Evolutionary conservation across 2,329 filamentous ascomycete genomes (phyloP).

Genomic region (Claviceps humidiphila): DNA sequence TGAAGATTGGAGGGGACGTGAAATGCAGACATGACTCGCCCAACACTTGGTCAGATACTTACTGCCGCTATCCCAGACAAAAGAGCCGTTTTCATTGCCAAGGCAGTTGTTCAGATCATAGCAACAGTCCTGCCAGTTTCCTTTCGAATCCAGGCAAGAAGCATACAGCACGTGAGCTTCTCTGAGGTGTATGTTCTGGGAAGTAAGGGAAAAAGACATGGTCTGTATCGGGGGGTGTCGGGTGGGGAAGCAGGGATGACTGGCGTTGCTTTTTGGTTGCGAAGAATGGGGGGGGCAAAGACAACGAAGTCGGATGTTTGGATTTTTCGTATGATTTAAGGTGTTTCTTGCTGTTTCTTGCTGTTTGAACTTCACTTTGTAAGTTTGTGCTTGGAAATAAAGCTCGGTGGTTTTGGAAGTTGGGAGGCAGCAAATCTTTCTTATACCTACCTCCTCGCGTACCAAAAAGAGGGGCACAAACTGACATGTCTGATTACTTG

Average conservation of each 20-base stretch:
- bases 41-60: neutral
- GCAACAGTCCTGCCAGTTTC: neutral
- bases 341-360: too few relatives aligned
- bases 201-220: conserved; percentile 3
- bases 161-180: conserved; percentile 8
- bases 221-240: neutral
- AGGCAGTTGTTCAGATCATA: conserved; percentile 7
- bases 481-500: too few relatives aligned
- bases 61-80: conserved; percentile 9
- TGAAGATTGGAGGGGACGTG: too few relatives aligned
- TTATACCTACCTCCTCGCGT: too few relatives aligned
- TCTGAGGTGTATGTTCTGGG: conserved; percentile 2
- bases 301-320: too few relatives aligned
- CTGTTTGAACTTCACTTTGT: too few relatives aligned
- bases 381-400: too few relatives aligned
- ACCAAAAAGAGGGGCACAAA: too few relatives aligned
- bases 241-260: neutral
- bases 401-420: too few relatives aligned
- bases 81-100: conserved; percentile 9
- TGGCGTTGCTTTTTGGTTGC: neutral
- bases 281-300: too few relatives aligned
- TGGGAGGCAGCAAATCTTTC: too few relatives aligned
- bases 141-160: neutral
- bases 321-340: too few relatives aligned
- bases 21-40: neutral